phyloP scores from a whole-genome alignment of 2,329 filamentous ascomycete species.

The Aspergillus luchuensis region DNA sequence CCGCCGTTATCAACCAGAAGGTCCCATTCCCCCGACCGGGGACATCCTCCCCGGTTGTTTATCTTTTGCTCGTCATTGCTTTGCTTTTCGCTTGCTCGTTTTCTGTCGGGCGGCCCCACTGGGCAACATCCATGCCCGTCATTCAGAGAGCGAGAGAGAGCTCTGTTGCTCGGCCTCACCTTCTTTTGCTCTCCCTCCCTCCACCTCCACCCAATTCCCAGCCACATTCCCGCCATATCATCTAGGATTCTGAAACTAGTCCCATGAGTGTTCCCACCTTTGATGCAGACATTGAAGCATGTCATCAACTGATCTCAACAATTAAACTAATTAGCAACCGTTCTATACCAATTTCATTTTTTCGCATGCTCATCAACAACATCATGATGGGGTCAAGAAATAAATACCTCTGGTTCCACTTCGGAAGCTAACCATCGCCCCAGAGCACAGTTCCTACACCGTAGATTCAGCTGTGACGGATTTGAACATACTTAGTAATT shows the following conservation, averaged over 20 bases:
- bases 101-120: background rate
- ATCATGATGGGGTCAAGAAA: constrained; percentile 4
- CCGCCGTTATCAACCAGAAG: background rate
- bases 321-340: no score
- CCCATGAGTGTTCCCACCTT: background rate
- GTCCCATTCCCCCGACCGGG: background rate
- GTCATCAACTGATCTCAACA: background rate
- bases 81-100: background rate
- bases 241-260: constrained; percentile 2
- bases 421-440: constrained; percentile 13
- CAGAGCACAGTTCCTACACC: background rate
- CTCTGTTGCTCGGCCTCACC: background rate
- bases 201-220: background rate
- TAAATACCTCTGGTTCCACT: constrained; percentile 10
- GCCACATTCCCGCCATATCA: background rate
- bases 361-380: background rate
- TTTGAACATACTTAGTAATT: background rate
- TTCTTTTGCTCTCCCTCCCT: background rate
- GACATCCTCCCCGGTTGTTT: background rate
- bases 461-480: background rate
- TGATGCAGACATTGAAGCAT: background rate
- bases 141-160: background rate
- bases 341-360: no score
- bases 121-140: background rate
- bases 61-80: background rate